Percentiles rank a stretch among this genome's conserved stretches.
Conservation (phyloP, 2,329 filamentous ascomycete genomes). For the Neonectria ditissima region DNA sequence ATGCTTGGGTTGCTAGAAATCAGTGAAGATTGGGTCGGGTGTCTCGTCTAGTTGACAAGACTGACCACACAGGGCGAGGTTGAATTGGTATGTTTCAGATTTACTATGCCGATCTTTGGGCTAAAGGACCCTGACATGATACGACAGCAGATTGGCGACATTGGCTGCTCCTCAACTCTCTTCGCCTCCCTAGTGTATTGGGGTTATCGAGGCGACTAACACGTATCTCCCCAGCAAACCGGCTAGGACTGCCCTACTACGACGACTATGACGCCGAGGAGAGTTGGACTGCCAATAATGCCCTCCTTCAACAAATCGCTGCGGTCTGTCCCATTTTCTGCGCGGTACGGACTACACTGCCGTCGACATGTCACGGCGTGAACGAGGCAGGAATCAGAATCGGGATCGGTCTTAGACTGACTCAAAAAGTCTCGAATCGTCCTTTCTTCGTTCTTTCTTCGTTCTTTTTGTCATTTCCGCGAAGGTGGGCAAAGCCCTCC, state of each 20-base stretch:
- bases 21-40: conserved; percentile 20
- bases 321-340: conserved; percentile 26
- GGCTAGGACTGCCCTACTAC: background rate
- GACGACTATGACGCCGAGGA: conserved; percentile 8
- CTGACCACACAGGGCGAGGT: conserved; percentile 8
- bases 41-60: conserved; percentile 4
- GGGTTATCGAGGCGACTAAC: conserved; percentile 14
- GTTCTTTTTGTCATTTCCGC: too few relatives aligned
- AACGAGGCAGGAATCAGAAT: background rate
- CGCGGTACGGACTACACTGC: conserved; percentile 17
- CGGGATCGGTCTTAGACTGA: conserved; percentile 4
- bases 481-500: conserved; percentile 21
- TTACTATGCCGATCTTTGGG: conserved; percentile 14
- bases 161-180: conserved; percentile 12
- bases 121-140: conserved; percentile 21
- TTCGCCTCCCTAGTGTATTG: conserved; percentile 4
- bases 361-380: conserved; percentile 14
- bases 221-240: conserved; percentile 6
- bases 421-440: conserved; percentile 14
- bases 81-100: conserved; percentile 27
- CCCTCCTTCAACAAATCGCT: conserved; percentile 15
- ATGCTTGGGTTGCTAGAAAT: conserved; percentile 12
- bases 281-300: conserved; percentile 1
- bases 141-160: conserved; percentile 1
- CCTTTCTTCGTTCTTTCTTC: too few relatives aligned